Base-by-base conservation (phyloP, 371 early-diverging fungal genomes). In the Saksenaea vasiformis region DNA sequence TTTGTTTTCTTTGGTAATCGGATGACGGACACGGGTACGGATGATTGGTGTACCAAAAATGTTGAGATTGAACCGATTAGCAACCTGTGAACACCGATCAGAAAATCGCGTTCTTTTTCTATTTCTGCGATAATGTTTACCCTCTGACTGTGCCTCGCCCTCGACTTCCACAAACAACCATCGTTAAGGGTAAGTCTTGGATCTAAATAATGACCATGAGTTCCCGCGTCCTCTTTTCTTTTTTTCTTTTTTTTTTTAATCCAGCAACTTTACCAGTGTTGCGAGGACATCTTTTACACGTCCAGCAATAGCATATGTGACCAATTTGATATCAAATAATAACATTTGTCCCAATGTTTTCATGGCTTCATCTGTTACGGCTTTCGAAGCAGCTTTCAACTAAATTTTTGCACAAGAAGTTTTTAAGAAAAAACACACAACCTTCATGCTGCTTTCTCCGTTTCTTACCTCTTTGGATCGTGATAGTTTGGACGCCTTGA, bases 11-110 rank as follows among this genome's bases (percentile, higher is more conserved):
- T 79, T 26, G 73, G 76, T 22, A 47, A 47, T 14, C 82, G 75
- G 39, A 85, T 77, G 1, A 86, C 86, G 55, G 78, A 78, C 17
- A 86, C 86, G 1, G 86, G 86, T 7, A 80, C 82, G 10, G 82
- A 70, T 3, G 86, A 83, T 41, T 78, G 78, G 68, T 83, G 83
- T 9, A 83, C 78, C 51, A 83, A 66, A 39, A 70, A 83, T 26
- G 78, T 83, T 54, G 79, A 76, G 44, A 80, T 80, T n/a, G 80
- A 80, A 60, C 83, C 83, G 35, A 83, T 69, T 10, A 80, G 44
- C n/a, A 82, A 39, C 13, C 71, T 70, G 14, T 24, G 61, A 55
- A 51, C 51, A 22, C 51, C 51, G 51, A 47, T 47, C 51, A 47
- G 51, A 22, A n/a, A n/a, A 47, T 22, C 51, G 51, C 51, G 24